Evolutionary conservation across 1,284 basidiomycete species (phyloP).

Genomic region (Trametes hirsuta): DNA sequence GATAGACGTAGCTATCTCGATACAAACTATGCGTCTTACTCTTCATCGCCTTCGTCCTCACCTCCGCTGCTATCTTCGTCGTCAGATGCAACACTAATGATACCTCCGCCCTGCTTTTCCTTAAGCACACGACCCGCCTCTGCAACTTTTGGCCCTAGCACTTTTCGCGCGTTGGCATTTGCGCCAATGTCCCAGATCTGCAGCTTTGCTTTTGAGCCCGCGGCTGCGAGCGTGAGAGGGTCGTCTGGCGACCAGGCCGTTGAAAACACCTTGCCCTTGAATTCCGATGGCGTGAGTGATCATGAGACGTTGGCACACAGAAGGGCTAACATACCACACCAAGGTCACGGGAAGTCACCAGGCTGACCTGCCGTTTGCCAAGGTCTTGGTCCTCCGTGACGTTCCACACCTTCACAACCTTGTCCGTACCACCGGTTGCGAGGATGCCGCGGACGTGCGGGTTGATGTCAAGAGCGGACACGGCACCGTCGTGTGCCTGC

Average conservation of each 20-base stretch:
- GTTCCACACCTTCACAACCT: constrained; percentile 95
- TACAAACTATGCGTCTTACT: constrained; percentile 12
- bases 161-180: constrained; percentile 78
- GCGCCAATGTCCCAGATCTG: constrained; percentile 94
- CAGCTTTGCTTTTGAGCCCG: constrained; percentile 89
- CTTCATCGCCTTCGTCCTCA: constrained; percentile 28
- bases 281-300: constrained; percentile 1
- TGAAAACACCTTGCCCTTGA: constrained; percentile 93
- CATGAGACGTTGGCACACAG: background rate
- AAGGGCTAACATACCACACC: constrained; percentile 74
- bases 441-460: constrained; percentile 91
- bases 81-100: constrained; percentile 72
- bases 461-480: constrained; percentile 91
- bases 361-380: constrained; percentile 79
- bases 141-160: constrained; percentile 74
- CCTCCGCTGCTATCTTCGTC: constrained; percentile 69
- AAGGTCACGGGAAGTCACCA: constrained; percentile 91
- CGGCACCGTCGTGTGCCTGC: constrained; percentile 93
- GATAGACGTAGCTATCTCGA: background rate
- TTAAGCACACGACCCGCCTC: constrained; percentile 69
- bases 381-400: constrained; percentile 67
- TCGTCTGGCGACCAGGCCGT: constrained; percentile 92
- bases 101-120: constrained; percentile 68
- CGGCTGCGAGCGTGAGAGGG: constrained; percentile 91
- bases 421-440: constrained; percentile 93